A percentile compares a stretch with the other conserved stretches of the same genome.
phyloP scores from a whole-genome alignment of 331 rosid species.

The Cydonia oblonga region DNA sequence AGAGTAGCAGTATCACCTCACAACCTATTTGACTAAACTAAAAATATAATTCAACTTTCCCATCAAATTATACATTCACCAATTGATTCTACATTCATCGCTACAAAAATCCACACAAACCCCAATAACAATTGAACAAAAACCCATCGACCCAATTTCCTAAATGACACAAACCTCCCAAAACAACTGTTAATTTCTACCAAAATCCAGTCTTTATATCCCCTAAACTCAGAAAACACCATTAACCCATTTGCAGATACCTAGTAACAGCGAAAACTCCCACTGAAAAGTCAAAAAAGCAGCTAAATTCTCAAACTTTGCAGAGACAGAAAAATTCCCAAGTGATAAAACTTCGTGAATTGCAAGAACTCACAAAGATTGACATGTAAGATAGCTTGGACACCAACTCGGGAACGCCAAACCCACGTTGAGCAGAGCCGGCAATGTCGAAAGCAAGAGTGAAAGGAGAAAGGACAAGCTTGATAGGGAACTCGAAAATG shows the following conservation, averaged over 20 bases:
- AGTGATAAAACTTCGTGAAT: background rate
- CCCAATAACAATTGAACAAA: background rate
- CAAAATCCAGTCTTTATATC: background rate
- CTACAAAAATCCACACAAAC: background rate
- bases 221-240: background rate
- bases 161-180: background rate
- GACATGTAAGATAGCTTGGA: constrained; percentile 72
- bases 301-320: background rate
- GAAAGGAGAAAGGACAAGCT: constrained; percentile 68
- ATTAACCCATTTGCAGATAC: background rate
- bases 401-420: constrained; percentile 80
- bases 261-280: background rate
- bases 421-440: constrained; percentile 93
- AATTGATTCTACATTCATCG: background rate
- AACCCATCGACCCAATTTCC: background rate
- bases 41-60: background rate
- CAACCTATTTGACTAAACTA: background rate
- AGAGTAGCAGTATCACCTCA: background rate
- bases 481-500: constrained; percentile 64
- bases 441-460: constrained; percentile 68
- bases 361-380: constrained; percentile 27
- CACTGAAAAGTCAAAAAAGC: background rate
- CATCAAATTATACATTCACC: too few species aligned
- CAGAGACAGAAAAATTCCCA: background rate
- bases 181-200: background rate